Percentiles rank a stretch among this genome's conserved stretches.
Evolutionary conservation across 495 filamentous ascomycete species (phyloP).

Genomic region (Penicillium paradoxum): DNA sequence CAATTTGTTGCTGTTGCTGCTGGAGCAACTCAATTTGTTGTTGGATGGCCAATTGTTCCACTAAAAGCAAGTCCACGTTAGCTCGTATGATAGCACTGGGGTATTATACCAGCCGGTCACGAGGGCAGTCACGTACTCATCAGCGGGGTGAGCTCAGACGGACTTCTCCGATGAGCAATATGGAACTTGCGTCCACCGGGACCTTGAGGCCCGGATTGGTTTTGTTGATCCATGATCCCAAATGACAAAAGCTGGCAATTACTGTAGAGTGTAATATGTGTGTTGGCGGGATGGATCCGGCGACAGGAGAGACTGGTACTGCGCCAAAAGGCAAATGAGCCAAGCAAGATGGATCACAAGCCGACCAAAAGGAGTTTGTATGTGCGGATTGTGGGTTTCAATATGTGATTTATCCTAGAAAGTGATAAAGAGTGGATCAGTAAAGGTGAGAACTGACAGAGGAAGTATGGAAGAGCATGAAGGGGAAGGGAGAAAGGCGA

Average conservation of each 20-base stretch:
- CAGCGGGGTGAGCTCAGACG: constrained; percentile 93
- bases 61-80: constrained; percentile 36
- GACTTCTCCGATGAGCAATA: constrained; percentile 95
- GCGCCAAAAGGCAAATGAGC: constrained; percentile 24
- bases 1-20: constrained; percentile 97
- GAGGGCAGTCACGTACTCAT: constrained; percentile 77
- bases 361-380: constrained; percentile 23
- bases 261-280: constrained; percentile 23
- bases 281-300: constrained; percentile 12
- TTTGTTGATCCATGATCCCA: constrained; percentile 74
- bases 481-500: background rate
- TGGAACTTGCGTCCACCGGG: constrained; percentile 87
- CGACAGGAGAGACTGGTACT: constrained; percentile 21
- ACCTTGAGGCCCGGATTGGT: constrained; percentile 70
- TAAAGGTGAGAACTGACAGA: constrained; percentile 3
- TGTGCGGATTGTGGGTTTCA: constrained; percentile 20
- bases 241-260: constrained; percentile 17
- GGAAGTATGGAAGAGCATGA: constrained; percentile 5
- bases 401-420: constrained; percentile 28
- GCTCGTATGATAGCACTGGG: constrained; percentile 3
- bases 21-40: constrained; percentile 98
- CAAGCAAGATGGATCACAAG: constrained; percentile 20
- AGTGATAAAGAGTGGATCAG: constrained; percentile 29
- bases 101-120: background rate
- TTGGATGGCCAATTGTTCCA: constrained; percentile 98